Base-by-base conservation (phyloP, 352 stramenopile species). In the Phytophthora pistaciae region DNA sequence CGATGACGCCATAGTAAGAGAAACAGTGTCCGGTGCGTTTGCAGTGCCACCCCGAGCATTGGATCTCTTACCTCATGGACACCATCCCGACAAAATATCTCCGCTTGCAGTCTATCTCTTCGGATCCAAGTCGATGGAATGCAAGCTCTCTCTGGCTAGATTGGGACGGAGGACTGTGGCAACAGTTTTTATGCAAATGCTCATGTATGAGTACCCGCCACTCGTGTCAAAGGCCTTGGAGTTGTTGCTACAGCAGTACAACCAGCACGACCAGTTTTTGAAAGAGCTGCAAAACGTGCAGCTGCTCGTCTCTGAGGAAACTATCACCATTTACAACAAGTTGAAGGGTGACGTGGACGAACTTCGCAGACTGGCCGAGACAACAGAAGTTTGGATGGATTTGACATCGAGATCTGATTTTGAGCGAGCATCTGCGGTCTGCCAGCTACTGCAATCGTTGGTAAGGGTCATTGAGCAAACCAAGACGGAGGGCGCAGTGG, bases 341-440 rank as follows among this genome's bases (percentile, higher is more conserved):
- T 29, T 93, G 11, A 89, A 92, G 56, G 83, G 84, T 31, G 82
- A 93, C 40, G 83, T 93, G 9, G 81, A 93, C 31, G 77, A 81
- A 48, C 66, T 93, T 10, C 82, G 83, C 3, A 72, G 80, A 9
- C 67, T 93, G 1, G 86, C 84, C 11, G 86, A 93, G 68, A 92
- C 86, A 31, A 93, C 86, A 11, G 86, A 93, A 78, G 83, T 93
- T 3, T 93, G 86, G 86, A 91, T 93, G 84, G 86, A 93, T 77
- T 70, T 93, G 29, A 93, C 86, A 3, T 92, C 84, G 6, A 84
- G 86, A 38, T 87, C 81, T 1, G 86, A 93, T 60, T 92, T 87
- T 46, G 84, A 91, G 25, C 90, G 85, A 42, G 84, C 84, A 7
- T 62, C 82, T 4, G 75, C 66, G 6, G 75, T 86, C 13, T 91